These are phyloP conservation scores for Penicillium sp. DNA, from an alignment of 2,329 filamentous ascomycete genomes.

Conservation along the genomic window DNA sequence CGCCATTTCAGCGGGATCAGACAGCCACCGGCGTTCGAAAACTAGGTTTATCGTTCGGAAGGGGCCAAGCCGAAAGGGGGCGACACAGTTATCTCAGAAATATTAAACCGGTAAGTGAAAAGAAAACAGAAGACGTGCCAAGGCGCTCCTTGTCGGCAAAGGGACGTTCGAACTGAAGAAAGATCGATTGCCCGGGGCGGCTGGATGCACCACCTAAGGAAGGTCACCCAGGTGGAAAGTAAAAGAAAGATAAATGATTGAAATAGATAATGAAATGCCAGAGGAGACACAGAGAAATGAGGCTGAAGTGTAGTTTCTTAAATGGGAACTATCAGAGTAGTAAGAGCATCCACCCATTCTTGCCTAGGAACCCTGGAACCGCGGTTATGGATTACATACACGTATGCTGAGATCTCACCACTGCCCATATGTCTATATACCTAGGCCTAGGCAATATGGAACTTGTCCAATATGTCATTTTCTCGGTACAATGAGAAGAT, in stretches of 20 bases:
- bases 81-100: background rate
- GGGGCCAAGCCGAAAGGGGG: background rate
- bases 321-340: background rate
- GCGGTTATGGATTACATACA: background rate
- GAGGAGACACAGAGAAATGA: background rate
- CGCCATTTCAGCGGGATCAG: background rate
- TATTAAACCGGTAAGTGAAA: background rate
- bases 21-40: background rate
- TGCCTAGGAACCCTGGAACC: background rate
- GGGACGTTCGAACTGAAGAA: background rate
- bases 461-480: background rate
- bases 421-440: background rate
- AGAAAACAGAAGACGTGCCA: background rate
- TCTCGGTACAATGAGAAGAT: background rate
- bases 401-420: too few species aligned
- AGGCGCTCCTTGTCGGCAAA: background rate
- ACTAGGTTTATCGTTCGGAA: background rate
- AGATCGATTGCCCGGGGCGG: background rate
- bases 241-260: background rate
- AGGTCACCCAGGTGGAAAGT: background rate
- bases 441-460: background rate
- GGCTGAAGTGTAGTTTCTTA: background rate
- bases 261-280: background rate
- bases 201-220: background rate
- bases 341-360: background rate